Percentiles rank a stretch among this genome's conserved stretches.
phyloP scores from a whole-genome alignment of 179 eudicot species.

The Beta lomatogona region DNA sequence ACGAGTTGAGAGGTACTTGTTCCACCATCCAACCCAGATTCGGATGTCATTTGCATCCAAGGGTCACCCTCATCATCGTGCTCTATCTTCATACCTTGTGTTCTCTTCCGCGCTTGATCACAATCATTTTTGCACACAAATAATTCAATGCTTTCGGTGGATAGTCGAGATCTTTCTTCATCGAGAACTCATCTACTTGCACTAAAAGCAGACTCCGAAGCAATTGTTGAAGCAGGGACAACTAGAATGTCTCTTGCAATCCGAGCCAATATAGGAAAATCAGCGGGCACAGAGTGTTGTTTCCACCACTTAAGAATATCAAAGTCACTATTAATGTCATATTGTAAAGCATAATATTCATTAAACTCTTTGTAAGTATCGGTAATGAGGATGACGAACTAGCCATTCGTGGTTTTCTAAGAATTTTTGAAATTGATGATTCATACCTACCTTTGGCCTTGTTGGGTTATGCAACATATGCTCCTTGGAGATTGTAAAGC shows the following conservation, averaged over 20 bases:
- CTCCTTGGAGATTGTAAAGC: background rate
- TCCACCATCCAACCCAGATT: too few relatives aligned
- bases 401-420: background rate
- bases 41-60: background rate
- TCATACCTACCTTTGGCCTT: background rate
- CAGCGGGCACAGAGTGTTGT: too few relatives aligned
- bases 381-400: too few relatives aligned
- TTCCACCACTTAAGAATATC: too few relatives aligned
- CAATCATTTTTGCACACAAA: background rate
- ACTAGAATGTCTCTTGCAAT: background rate
- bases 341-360: too few relatives aligned
- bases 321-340: too few relatives aligned
- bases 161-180: background rate
- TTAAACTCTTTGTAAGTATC: too few relatives aligned
- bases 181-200: constrained; percentile 1
- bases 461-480: background rate
- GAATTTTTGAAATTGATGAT: background rate
- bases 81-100: background rate
- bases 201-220: constrained; percentile 10
- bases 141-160: background rate
- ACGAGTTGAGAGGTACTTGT: too few relatives aligned
- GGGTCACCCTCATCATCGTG: background rate
- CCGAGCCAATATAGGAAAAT: background rate
- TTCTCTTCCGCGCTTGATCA: constrained; percentile 1
- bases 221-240: background rate